Conservation (phyloP, 2,329 filamentous ascomycete species). For the Colletotrichum acutatum region DNA sequence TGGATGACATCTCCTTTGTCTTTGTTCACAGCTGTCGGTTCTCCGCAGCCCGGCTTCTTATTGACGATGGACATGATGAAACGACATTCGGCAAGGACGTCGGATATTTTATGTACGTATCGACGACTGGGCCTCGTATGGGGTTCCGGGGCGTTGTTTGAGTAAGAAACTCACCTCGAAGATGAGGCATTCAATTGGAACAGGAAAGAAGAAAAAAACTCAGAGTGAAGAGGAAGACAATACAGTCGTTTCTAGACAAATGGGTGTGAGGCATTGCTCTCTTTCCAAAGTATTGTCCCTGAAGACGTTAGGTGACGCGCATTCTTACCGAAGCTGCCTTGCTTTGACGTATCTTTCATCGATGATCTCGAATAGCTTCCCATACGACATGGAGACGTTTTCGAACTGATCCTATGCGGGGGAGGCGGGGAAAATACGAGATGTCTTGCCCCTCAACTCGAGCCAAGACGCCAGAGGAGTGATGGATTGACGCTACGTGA, state of each 20-base stretch:
- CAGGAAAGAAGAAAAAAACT: background rate
- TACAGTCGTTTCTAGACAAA: slow-evolving; percentile 21
- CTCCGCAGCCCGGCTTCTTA: slow-evolving; percentile 12
- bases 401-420: background rate
- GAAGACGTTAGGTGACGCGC: background rate
- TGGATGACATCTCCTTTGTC: slow-evolving; percentile 12
- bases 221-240: slow-evolving; percentile 1
- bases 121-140: slow-evolving; percentile 10
- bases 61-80: slow-evolving; percentile 34
- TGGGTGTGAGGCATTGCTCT: slow-evolving; percentile 13
- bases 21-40: slow-evolving; percentile 14
- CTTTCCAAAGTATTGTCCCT: background rate
- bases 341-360: background rate
- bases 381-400: background rate
- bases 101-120: slow-evolving; percentile 19
- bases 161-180: slow-evolving; percentile 2
- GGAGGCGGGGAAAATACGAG: background rate
- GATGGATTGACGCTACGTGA: background rate
- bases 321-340: background rate
- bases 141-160: slow-evolving; percentile 4
- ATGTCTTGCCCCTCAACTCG: background rate
- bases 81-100: slow-evolving; percentile 30
- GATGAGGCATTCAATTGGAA: background rate
- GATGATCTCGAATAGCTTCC: background rate
- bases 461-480: slow-evolving; percentile 12